Conservation (phyloP, 2,329 filamentous ascomycete species). For the Trichoderma asperellum region DNA sequence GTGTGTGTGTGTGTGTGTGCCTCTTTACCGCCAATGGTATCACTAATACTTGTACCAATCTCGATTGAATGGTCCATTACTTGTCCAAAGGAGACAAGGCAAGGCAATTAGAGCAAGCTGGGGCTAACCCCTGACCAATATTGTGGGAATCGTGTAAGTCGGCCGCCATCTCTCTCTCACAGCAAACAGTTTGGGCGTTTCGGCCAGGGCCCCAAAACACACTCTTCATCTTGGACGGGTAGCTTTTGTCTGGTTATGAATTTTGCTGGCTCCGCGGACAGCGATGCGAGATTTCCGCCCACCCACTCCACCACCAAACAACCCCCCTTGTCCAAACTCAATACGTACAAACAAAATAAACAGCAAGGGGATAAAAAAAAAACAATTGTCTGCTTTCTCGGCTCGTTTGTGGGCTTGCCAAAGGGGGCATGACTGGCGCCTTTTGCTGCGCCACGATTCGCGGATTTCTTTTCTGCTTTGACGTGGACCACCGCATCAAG, state of each 20-base stretch:
- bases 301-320: not conserved
- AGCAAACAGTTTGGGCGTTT: not conserved
- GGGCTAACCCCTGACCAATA: not conserved
- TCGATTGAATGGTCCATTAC: not conserved
- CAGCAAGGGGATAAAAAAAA: not conserved
- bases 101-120: not conserved
- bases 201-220: not conserved
- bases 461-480: not conserved
- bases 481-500: constrained; percentile 8
- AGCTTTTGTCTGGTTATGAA: not conserved
- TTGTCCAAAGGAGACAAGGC: not conserved
- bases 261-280: not conserved
- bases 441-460: constrained; percentile 23
- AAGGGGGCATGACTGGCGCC: constrained; percentile 8
- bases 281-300: not conserved
- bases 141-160: not conserved
- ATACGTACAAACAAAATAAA: not conserved
- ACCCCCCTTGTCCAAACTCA: too few relatives aligned
- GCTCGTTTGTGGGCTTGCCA: not conserved
- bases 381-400: not conserved
- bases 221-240: not conserved
- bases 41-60: not conserved
- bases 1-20: not conserved
- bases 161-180: not conserved
- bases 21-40: not conserved